Conservation (phyloP, 257 asterid genomes). For the Cordia subcordata region DNA sequence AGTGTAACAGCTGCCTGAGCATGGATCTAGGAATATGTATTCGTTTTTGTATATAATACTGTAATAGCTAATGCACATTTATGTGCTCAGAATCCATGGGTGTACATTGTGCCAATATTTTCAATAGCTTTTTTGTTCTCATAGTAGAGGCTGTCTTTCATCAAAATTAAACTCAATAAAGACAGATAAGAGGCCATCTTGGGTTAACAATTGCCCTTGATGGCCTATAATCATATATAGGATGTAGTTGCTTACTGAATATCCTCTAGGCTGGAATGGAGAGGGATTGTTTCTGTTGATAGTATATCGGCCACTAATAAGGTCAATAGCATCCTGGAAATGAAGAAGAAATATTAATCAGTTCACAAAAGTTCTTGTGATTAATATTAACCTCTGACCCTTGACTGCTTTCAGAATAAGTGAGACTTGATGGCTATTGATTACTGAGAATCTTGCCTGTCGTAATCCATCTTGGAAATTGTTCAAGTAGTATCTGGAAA, state of each 20-base stretch:
- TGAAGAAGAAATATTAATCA: slow-evolving; percentile 4
- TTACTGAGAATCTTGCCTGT: slow-evolving; percentile 49
- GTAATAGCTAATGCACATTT: no score
- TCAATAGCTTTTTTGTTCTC: no score
- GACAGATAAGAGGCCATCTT: background rate
- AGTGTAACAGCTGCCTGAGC: no score
- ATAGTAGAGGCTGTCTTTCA: no score
- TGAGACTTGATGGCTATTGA: background rate
- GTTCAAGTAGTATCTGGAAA: slow-evolving; percentile 86
- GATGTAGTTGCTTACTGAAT: slow-evolving; percentile 49
- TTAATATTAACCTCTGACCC: background rate
- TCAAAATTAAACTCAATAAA: no score
- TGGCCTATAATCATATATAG: slow-evolving; percentile 9
- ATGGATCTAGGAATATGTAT: no score
- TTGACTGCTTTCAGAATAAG: background rate
- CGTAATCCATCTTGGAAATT: slow-evolving; percentile 92
- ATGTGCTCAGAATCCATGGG: no score
- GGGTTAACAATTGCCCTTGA: background rate
- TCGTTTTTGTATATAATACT: no score
- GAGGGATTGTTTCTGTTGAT: slow-evolving; percentile 57
- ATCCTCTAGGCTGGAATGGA: slow-evolving; percentile 53
- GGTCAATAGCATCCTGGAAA: slow-evolving; percentile 88
- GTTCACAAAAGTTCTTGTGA: background rate
- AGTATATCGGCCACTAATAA: slow-evolving; percentile 75
- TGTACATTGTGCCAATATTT: no score